Evolutionary conservation across 331 rosid genomes (phyloP), one percentile per base, ranked within the genome.

Genomic region (Stylosanthes scabra): DNA sequence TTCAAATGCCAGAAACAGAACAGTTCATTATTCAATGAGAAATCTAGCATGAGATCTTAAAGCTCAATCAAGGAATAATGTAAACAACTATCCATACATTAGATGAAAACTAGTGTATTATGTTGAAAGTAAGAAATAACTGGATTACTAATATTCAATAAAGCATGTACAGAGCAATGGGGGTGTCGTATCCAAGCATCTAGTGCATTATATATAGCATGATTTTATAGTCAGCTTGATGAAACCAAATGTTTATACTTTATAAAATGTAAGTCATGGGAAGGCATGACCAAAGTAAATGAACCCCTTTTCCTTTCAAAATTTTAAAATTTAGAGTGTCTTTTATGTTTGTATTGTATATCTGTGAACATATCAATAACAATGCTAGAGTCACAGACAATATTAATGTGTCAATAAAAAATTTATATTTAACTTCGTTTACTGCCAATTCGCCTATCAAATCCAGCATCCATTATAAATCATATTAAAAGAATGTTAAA

Each of bases 1-100:
- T 61, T 9, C 44, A 66, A 65, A 72, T 15, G 51, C 44, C 69
- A 66, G 47, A 72, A 64, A 54, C 56, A 71, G 62, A 49, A 78
- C 3, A 72, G 1, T 52, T 42, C 31, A 64, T 37, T 28, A 57
- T 39, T 45, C 50, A 68, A 41, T 60, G 70, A 61, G 70, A 69
- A 60, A 11, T 60, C 37, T 71, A 34, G 62, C 49, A 66, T 59
- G 16, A 57, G 57, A 15, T 71, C 54, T 15, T 16, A 59, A 70
- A 61, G 76, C 20, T 65, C 14, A 46, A 76, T 7, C 44, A 12
- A 0, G 27, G 51, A 69, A 61, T 14, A 73, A 49, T n/a, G 58
- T 64, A 29, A 47, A 51, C 51, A 60, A 45, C 54, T 34, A 52
- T 41, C 34, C 41, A 66, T 31, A 15, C 71, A 59, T 11, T 9